Evolutionary conservation across 208 protist species (phyloP).

Genomic region (Trypanosoma conorhini): DNA sequence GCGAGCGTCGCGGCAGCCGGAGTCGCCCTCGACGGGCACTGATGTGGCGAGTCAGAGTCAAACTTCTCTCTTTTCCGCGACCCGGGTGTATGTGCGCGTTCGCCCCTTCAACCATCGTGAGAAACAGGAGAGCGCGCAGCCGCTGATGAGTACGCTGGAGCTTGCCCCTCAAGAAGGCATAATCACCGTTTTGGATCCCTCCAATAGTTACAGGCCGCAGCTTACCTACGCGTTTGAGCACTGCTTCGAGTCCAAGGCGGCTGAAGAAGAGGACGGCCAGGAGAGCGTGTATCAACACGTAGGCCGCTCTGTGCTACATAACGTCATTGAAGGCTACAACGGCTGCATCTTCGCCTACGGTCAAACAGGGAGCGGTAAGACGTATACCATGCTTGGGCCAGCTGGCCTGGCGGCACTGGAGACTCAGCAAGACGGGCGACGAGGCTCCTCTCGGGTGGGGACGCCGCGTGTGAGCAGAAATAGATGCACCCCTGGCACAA

Average conservation of each 20-base stretch:
- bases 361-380: slow-evolving; percentile 63
- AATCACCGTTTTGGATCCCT: slow-evolving; percentile 29
- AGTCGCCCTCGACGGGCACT: not conserved
- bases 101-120: slow-evolving; percentile 85
- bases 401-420: slow-evolving; percentile 18
- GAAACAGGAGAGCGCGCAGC: slow-evolving; percentile 26
- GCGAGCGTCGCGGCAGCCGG: not conserved
- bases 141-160: slow-evolving; percentile 31
- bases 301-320: slow-evolving; percentile 39
- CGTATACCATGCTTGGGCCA: slow-evolving; percentile 62
- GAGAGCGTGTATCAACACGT: slow-evolving; percentile 40
- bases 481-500: not conserved
- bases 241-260: slow-evolving; percentile 29
- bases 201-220: slow-evolving; percentile 16
- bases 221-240: slow-evolving; percentile 30
- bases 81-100: slow-evolving; percentile 78
- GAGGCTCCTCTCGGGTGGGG: slow-evolving; percentile 41
- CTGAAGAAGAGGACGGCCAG: slow-evolving; percentile 22
- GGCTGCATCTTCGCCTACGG: slow-evolving; percentile 64
- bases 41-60: not conserved
- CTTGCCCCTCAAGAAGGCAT: slow-evolving; percentile 26
- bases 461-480: not conserved
- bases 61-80: not conserved
- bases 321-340: slow-evolving; percentile 50
- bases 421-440: not conserved